A percentile compares a stretch with the other conserved stretches of the same genome.
phyloP scores from a whole-genome alignment of 257 asterid species.

The Apocynum venetum region DNA sequence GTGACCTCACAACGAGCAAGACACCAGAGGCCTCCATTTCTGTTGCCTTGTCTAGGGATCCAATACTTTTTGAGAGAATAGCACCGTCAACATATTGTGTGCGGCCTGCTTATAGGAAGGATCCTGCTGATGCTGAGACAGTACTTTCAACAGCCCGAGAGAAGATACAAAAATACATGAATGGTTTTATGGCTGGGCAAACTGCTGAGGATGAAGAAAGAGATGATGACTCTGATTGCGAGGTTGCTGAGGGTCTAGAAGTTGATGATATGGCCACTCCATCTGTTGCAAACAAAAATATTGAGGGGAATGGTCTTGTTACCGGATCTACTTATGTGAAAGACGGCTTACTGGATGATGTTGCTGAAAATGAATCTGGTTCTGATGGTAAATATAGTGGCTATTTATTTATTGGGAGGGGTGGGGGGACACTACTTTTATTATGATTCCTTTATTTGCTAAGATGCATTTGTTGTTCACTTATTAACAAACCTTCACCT shows the following conservation, averaged over 20 bases:
- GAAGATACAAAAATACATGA: conserved; percentile 77
- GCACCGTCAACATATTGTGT: conserved; percentile 98
- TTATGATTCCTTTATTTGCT: conserved; percentile 7
- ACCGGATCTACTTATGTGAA: conserved; percentile 43
- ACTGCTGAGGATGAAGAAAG: conserved; percentile 90
- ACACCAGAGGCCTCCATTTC: conserved; percentile 99
- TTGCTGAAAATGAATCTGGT: conserved; percentile 36
- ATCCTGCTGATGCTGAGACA: conserved; percentile 90
- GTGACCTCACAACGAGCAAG: conserved; percentile 94
- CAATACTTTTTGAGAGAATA: conserved; percentile 89
- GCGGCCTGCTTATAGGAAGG: conserved; percentile 85
- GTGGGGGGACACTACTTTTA: not conserved
- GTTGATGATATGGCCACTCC: conserved; percentile 68
- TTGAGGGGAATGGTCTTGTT: conserved; percentile 37
- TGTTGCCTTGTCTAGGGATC: conserved; percentile 98
- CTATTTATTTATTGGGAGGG: not conserved
- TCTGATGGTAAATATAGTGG: conserved; percentile 36
- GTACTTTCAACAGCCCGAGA: conserved; percentile 80
- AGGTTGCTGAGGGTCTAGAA: conserved; percentile 76
- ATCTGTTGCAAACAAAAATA: conserved; percentile 40
- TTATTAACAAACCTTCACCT: conserved; percentile 19
- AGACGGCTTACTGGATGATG: conserved; percentile 43
- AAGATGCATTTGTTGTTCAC: conserved; percentile 3
- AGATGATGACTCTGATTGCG: conserved; percentile 95
- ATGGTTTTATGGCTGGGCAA: conserved; percentile 74